phyloP scores from a whole-genome alignment of 768 basidiomycete species.

The Neoboletus magnificus region DNA sequence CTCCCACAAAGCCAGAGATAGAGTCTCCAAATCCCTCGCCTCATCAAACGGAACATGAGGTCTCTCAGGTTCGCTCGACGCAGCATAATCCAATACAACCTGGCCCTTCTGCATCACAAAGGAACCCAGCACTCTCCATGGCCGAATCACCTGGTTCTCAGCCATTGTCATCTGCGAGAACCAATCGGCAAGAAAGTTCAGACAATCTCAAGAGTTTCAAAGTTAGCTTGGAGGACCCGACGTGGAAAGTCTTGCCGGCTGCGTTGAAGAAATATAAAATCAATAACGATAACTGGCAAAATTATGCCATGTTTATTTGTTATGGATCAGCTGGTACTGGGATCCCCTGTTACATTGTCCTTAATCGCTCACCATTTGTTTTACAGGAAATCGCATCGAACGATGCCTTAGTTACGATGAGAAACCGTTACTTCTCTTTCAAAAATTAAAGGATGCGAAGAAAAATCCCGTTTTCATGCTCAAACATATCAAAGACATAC shows the following conservation, averaged over 20 bases:
- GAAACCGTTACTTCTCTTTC: conserved; percentile 94
- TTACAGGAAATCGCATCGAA: conserved; percentile 71
- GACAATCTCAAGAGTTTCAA: conserved; percentile 92
- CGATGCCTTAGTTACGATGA: conserved; percentile 97
- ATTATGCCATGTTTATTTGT: conserved; percentile 99
- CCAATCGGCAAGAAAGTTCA: conserved; percentile 62
- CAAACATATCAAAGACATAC: conserved; percentile 90
- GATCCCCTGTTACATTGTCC: not conserved
- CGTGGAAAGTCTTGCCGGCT: conserved; percentile 97
- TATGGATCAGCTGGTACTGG: conserved; percentile 82
- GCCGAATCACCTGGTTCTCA: conserved; percentile 30
- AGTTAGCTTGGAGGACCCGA: conserved; percentile 95
- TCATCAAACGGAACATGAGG: conserved; percentile 73
- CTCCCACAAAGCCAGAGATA: conserved; percentile 71
- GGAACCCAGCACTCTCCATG: conserved; percentile 25
- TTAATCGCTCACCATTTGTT: not conserved
- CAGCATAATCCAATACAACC: conserved; percentile 15
- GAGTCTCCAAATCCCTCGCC: conserved; percentile 83
- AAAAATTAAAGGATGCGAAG: conserved; percentile 93
- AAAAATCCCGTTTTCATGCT: conserved; percentile 99
- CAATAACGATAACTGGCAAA: conserved; percentile 97
- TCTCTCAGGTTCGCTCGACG: conserved; percentile 33
- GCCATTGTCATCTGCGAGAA: conserved; percentile 24
- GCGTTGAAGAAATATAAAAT: conserved; percentile 99
- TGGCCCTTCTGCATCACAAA: conserved; percentile 32